Percentiles rank a stretch among this genome's conserved stretches.
Evolutionary conservation across 2,329 filamentous ascomycete species (phyloP).

Genomic region (Fusarium cicatricum): DNA sequence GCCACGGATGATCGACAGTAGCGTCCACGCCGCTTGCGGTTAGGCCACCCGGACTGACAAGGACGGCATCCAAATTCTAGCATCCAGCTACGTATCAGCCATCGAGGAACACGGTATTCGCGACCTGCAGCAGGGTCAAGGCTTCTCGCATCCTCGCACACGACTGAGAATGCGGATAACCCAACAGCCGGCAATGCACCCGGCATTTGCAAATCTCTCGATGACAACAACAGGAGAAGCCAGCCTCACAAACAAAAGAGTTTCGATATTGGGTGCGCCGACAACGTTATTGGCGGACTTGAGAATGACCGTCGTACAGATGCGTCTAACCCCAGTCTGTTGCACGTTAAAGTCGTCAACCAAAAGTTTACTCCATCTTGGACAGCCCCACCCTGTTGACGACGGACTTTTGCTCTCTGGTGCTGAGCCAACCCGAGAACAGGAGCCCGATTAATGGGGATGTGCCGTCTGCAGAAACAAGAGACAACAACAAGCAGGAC

Average conservation of each 20-base stretch:
- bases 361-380: conserved; percentile 9
- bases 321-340: neutral
- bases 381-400: conserved; percentile 10
- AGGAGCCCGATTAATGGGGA: conserved; percentile 8
- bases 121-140: conserved; percentile 7
- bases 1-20: conserved; percentile 43
- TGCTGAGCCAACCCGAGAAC: conserved; percentile 9
- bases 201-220: neutral
- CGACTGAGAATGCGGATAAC: conserved; percentile 10
- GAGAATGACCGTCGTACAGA: neutral
- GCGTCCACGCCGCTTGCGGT: conserved; percentile 32
- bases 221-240: neutral
- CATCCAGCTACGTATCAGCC: conserved; percentile 24
- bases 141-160: neutral
- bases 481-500: conserved; percentile 10
- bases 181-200: neutral
- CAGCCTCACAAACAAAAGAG: neutral
- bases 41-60: conserved; percentile 15
- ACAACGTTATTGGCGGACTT: conserved; percentile 9
- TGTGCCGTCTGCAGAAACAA: conserved; percentile 6
- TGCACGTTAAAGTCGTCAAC: conserved; percentile 10
- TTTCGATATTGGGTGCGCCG: neutral
- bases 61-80: conserved; percentile 7
- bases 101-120: conserved; percentile 18
- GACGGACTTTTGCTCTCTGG: conserved; percentile 1